Percentiles rank a stretch among this genome's conserved stretches.
Evolutionary conservation across 2,329 filamentous ascomycete species (phyloP).

Genomic region (Sclerotiophoma versabilis): DNA sequence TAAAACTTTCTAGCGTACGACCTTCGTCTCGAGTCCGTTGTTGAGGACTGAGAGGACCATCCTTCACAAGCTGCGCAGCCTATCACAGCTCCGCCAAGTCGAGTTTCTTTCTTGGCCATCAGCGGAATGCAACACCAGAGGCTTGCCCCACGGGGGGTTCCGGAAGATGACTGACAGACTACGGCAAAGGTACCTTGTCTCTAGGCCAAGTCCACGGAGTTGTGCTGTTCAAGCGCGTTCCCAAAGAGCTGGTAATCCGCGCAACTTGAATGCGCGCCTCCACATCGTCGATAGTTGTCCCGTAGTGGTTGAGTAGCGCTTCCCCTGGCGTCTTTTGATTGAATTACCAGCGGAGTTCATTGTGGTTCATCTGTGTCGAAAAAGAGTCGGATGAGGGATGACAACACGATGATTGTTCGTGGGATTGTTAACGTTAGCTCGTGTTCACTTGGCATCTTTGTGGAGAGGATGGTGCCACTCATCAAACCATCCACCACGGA

Average conservation of each 20-base stretch:
- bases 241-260: constrained; percentile 1
- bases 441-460: neutral
- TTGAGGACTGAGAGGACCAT: constrained; percentile 8
- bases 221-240: constrained; percentile 9
- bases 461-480: neutral
- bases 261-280: neutral
- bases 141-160: constrained; percentile 19
- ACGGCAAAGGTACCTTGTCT: constrained; percentile 5
- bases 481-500: constrained; percentile 1
- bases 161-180: constrained; percentile 14
- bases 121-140: constrained; percentile 13
- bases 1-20: constrained; percentile 17
- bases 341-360: neutral
- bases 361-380: constrained; percentile 9
- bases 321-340: neutral
- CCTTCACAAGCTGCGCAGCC: constrained; percentile 11
- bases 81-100: constrained; percentile 28
- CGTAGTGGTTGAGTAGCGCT: constrained; percentile 1
- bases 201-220: constrained; percentile 8
- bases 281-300: neutral
- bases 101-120: constrained; percentile 24
- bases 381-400: constrained; percentile 6
- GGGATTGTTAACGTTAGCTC: neutral
- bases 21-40: constrained; percentile 27
- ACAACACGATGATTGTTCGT: neutral